Base-by-base conservation (phyloP, 140 eudicot genomes). In the Erigeron philadelphicus region DNA sequence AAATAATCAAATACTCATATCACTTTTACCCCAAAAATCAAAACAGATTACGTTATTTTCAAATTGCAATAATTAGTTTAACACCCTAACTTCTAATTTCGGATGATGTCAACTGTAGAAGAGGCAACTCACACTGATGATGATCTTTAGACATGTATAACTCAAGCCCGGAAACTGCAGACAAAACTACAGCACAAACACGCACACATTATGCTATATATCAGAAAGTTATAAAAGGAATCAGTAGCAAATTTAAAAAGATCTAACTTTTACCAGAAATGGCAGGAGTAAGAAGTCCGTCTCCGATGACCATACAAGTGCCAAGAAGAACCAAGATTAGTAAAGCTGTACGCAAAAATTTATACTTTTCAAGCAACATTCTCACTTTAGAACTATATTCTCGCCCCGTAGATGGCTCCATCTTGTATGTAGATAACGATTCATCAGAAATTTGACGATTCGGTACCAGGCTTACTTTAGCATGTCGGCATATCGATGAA, bases 231-330 rank as follows among this genome's bases (percentile, higher is more conserved):
- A 60, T 40, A 72, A 45, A 5, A 7, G 6, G 6, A 12, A 57
- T 31, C 0, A 62, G 61, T 71, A 52, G 1, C 6, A 56, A 74
- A 66, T 44, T 38, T 16, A 10, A 53, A 11, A n/a, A 49, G 21
- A 71, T 9, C 8, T 15, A 23, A 38, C 4, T 16, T 56, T 67
- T 80, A 85, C 97, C 97, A 48, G 97, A 90, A 70, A 90, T 90
- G 2, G 90, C 95, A 13, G 97, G 97, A 74, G 97, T 90, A 3
- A 90, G 95, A 40, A 90, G 70, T 43, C 97, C 97, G 77, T 87
- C 97, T 67, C 97, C 97, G 67, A 90, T 85, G 49, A 90, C 97
- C 97, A 90, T 90, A 80, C 97, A 90, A 71, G 97, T 90, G 66
- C 97, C 95, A 23, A 90, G 84, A 65, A 90, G 88, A 71, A 86